Base-by-base conservation (phyloP, 306 rosid species). In the Dryas drummondii region DNA sequence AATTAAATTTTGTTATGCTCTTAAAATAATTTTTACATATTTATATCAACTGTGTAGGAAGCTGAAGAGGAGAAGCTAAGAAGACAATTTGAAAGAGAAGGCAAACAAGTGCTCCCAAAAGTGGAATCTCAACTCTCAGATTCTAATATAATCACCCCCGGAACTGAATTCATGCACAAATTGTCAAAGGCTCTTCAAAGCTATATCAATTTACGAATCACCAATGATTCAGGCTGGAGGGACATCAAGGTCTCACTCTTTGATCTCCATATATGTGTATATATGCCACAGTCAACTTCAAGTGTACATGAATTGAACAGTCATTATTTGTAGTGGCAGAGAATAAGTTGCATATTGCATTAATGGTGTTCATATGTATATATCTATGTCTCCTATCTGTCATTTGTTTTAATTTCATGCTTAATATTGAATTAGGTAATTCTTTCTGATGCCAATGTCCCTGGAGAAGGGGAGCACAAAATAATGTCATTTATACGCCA, bases 401-500 rank as follows among this genome's bases (percentile, higher is more conserved):
- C 8, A 4, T 19, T 19, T n/a, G 15, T 46, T 66, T 19, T 17
- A 45, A 26, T 27, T 47, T 11, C 41, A 3, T 67, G 44, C 16
- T 67, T 48, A 32, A 32, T 32, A 22, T 50, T 48, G 0, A 0
- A 0, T 67, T 48, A 48, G 72, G 57, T 67, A 13, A 48, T 67
- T 12, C 22, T 67, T 4, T 67, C 72, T 12, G 72, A 67, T 67
- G 56, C 57, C 45, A 67, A 67, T 19, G 72, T 40, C 37, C 22
- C 22, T 22, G 22, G 22, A 22, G 22, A 86, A 81, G 96, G 93
- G 4, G 96, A 88, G 44, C 96, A 88, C 47, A 90, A 90, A 56
- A 72, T 90, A 1, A 83, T 86, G 75, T 67, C 85, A 0, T 88
- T 73, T 63, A 76, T 90, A 11, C 78, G 91, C 0, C 52, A 46